These are phyloP conservation scores for Parachlorella kessleri DNA, from an alignment of 139 green algal species.

Conservation along the genomic window DNA sequence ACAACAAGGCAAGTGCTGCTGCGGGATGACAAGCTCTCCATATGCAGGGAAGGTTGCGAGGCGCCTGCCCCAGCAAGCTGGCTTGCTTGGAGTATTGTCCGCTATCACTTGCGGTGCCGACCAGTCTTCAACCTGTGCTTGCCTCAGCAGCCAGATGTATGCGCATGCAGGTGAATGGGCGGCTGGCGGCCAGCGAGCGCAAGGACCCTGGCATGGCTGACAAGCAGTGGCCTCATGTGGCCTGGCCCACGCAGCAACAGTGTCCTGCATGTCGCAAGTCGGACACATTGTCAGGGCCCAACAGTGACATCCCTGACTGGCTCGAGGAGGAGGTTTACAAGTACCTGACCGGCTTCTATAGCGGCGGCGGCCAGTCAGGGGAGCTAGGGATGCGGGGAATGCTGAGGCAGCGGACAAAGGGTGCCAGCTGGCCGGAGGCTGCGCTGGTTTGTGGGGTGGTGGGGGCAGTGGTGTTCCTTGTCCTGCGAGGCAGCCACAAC, in stretches of 20 bases:
- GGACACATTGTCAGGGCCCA: not conserved
- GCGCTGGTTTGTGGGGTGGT: not conserved
- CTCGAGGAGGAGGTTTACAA: conserved; percentile 49
- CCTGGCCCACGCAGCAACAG: conserved; percentile 54
- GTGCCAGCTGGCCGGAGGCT: not conserved
- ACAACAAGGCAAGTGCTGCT: conserved; percentile 80
- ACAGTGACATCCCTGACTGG: conserved; percentile 21
- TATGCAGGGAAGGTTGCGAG: no score
- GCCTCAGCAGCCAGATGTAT: not conserved
- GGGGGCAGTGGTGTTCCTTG: not conserved
- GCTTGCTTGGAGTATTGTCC: not conserved
- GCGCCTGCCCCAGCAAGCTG: not conserved
- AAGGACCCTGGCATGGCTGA: conserved; percentile 57
- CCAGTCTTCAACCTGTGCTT: not conserved
- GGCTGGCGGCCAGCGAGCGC: conserved; percentile 52
- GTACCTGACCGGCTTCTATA: conserved; percentile 48
- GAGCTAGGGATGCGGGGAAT: not conserved
- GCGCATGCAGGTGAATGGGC: conserved; percentile 64
- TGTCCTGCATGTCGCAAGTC: conserved; percentile 44
- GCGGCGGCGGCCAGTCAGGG: not conserved
- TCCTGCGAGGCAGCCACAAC: not conserved
- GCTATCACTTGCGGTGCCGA: not conserved
- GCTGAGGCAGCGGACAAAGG: not conserved
- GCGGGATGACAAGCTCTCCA: no score
- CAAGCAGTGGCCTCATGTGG: conserved; percentile 65